A percentile compares a stretch with the other conserved stretches of the same genome.
Conservation (phyloP, 108 stramenopile species). For the Cylindrotheca closterium region DNA sequence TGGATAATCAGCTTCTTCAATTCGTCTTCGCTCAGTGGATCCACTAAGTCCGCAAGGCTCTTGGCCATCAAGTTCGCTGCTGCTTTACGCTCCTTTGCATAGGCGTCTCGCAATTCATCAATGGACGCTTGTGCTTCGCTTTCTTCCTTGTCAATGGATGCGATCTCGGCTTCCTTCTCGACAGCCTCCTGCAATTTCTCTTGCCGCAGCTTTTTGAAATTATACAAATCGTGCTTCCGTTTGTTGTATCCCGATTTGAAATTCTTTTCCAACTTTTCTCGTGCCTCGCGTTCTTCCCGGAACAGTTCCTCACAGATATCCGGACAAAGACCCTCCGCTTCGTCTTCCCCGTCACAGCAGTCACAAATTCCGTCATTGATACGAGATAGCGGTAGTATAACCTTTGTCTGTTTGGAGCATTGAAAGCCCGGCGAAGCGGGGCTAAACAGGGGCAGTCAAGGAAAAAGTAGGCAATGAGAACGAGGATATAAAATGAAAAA, state of each 20-base stretch:
- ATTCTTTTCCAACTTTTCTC: conserved; percentile 18
- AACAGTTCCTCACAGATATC: conserved; percentile 67
- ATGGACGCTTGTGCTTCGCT: background rate
- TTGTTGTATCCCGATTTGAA: conserved; percentile 45
- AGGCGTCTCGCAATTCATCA: conserved; percentile 5
- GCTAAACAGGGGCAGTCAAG: background rate
- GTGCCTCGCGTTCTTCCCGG: conserved; percentile 41
- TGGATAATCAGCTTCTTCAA: conserved; percentile 51
- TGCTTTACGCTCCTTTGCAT: background rate
- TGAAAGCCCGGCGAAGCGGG: conserved; percentile 9
- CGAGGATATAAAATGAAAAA: background rate
- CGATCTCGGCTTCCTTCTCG: conserved; percentile 15
- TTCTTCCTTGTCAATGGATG: background rate
- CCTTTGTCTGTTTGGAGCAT: conserved; percentile 62
- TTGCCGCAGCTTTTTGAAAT: conserved; percentile 35
- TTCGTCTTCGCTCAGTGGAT: conserved; percentile 22
- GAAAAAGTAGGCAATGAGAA: background rate
- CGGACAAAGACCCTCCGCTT: conserved; percentile 35
- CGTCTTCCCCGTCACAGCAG: conserved; percentile 82
- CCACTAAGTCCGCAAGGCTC: conserved; percentile 4
- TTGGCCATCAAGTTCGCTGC: background rate
- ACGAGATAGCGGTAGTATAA: conserved; percentile 52
- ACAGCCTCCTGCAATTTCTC: conserved; percentile 20
- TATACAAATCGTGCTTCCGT: conserved; percentile 32
- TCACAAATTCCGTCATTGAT: conserved; percentile 82